A percentile compares a stretch with the other conserved stretches of the same genome.
Conservation (phyloP, 768 basidiomycete species). For the Suillus variegatus region DNA sequence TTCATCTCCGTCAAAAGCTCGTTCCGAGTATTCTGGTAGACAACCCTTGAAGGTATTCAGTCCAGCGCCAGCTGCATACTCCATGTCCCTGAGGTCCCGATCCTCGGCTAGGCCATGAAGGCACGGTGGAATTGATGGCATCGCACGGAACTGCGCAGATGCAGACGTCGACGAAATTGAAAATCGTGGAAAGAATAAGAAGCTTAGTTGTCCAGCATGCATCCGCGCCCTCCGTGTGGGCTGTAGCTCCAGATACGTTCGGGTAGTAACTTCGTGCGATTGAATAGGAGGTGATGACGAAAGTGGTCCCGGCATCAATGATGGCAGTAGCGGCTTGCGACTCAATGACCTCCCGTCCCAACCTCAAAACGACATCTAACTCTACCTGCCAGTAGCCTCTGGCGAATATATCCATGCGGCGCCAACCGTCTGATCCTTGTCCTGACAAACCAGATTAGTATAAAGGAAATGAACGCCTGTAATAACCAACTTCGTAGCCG, state of each 20-base stretch:
- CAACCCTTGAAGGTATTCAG: background rate
- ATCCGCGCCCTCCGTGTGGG: no score
- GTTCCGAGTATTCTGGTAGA: background rate
- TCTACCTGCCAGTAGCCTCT: conserved; percentile 38
- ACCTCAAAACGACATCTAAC: conserved; percentile 20
- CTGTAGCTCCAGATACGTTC: conserved; percentile 23
- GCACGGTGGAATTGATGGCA: conserved; percentile 19
- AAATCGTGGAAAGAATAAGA: no score
- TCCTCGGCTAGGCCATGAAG: background rate
- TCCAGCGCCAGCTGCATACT: background rate
- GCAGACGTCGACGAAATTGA: background rate
- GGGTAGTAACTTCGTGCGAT: conserved; percentile 27
- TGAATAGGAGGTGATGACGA: conserved; percentile 18
- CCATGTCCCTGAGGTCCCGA: background rate
- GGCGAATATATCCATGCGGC: conserved; percentile 33
- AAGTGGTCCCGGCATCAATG: conserved; percentile 34
- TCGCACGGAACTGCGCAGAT: conserved; percentile 20
- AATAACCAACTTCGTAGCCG: conserved; percentile 27
- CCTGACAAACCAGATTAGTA: conserved; percentile 19
- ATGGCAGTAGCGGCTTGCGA: conserved; percentile 20
- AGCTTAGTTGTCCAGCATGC: no score
- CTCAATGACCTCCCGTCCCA: background rate
- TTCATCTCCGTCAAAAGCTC: conserved; percentile 16
- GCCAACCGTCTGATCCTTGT: conserved; percentile 38
- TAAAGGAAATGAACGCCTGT: background rate